Evolutionary conservation across 75 land plant species (phyloP).

Genomic region (Pinus albicaulis): DNA sequence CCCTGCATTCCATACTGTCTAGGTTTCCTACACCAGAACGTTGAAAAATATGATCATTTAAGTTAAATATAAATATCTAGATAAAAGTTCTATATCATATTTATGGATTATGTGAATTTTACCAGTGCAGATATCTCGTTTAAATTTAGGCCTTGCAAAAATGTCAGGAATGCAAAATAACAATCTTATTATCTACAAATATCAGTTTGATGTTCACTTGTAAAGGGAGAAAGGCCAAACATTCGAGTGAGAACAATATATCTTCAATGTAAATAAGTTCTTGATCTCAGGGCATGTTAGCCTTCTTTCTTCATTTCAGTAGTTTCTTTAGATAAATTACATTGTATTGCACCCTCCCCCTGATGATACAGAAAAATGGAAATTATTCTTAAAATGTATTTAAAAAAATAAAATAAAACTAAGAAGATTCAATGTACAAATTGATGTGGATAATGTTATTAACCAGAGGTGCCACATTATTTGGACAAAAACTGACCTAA

Average conservation of each 20-base stretch:
- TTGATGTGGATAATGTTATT: slow-evolving; percentile 1
- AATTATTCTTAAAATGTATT: neutral
- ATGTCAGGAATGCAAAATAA: too few species aligned
- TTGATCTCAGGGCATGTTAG: neutral
- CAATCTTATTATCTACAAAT: neutral
- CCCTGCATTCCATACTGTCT: too few species aligned
- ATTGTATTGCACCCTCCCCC: neutral
- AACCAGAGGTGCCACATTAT: neutral
- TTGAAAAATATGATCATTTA: too few species aligned
- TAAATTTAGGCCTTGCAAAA: too few species aligned
- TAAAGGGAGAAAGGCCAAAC: neutral
- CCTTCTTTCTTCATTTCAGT: neutral
- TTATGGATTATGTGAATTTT: too few species aligned
- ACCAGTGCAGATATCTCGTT: too few species aligned
- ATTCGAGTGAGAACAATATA: neutral
- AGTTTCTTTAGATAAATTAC: neutral
- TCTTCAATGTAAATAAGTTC: neutral
- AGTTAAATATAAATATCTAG: too few species aligned
- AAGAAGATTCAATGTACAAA: neutral
- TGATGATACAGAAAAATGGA: neutral
- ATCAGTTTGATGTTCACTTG: neutral
- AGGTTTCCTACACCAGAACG: too few species aligned
- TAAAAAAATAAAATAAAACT: neutral
- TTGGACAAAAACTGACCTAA: neutral
- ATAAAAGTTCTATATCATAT: too few species aligned